phyloP scores from a whole-genome alignment of 352 stramenopile genomes.

The Pythium brachiatum region DNA sequence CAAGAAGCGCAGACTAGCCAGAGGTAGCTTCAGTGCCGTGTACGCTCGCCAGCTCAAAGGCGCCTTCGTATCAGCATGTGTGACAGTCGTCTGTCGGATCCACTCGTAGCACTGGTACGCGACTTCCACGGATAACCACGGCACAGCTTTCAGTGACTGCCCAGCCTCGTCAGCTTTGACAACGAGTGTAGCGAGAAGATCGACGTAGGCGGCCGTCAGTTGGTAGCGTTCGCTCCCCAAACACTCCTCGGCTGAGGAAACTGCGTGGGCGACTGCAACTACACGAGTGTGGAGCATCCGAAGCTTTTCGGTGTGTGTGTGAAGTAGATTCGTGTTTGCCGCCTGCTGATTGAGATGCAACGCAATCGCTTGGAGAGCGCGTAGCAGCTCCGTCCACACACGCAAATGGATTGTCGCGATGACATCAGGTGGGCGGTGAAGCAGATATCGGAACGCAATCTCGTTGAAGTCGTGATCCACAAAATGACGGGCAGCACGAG shows the following conservation, averaged over 20 bases:
- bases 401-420: not conserved
- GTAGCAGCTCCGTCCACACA: not conserved
- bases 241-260: not conserved
- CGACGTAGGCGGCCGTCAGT: not conserved
- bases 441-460: conserved; percentile 1
- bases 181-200: not conserved
- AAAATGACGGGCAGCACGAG: not conserved
- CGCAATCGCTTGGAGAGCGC: not conserved
- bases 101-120: not conserved
- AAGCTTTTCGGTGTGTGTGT: not conserved
- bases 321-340: not conserved
- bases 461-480: conserved; percentile 2
- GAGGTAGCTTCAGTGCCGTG: not conserved
- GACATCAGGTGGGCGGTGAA: not conserved
- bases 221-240: not conserved
- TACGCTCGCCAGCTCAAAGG: not conserved
- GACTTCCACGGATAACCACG: not conserved
- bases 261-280: not conserved
- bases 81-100: not conserved
- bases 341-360: not conserved
- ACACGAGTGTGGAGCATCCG: not conserved
- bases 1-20: conserved; percentile 2
- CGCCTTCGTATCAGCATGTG: not conserved
- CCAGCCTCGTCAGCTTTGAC: not conserved
- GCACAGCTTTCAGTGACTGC: not conserved